A percentile compares a stretch with the other conserved stretches of the same genome.
Conservation (phyloP, 2,329 filamentous ascomycete species). For the Pezicula carpinea region DNA sequence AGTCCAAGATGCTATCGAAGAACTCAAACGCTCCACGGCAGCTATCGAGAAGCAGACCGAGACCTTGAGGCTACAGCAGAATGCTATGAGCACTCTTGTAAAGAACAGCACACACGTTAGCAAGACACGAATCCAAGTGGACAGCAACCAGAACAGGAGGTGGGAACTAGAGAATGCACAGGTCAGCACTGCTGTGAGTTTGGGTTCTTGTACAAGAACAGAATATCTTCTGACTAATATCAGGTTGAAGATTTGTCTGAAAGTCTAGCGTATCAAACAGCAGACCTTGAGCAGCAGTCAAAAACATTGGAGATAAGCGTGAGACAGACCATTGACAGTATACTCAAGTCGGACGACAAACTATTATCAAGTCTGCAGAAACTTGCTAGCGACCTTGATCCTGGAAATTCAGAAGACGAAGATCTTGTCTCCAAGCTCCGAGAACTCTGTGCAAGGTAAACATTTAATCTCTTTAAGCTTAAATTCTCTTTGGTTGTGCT, state of each 20-base stretch:
- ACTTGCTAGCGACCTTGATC: conserved; percentile 55
- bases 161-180: conserved; percentile 36
- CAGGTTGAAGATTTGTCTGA: conserved; percentile 46
- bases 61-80: conserved; percentile 55
- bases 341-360: conserved; percentile 59
- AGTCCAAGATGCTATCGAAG: conserved; percentile 54
- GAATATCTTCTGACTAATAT: conserved; percentile 3
- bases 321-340: conserved; percentile 42
- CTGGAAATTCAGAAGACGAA: conserved; percentile 46
- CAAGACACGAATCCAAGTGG: conserved; percentile 31
- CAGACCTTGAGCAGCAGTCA: conserved; percentile 47
- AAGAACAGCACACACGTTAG: conserved; percentile 35
- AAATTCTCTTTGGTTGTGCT: neutral
- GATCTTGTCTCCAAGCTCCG: conserved; percentile 52
- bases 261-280: conserved; percentile 39
- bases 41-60: conserved; percentile 61
- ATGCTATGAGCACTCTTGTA: conserved; percentile 50
- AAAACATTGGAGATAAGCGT: conserved; percentile 40
- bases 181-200: conserved; percentile 37
- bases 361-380: conserved; percentile 62
- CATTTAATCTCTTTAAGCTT: neutral
- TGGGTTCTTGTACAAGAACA: neutral
- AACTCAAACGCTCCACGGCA: conserved; percentile 60
- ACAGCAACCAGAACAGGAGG: conserved; percentile 32
- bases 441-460: conserved; percentile 50